A percentile compares a stretch with the other conserved stretches of the same genome.
Conservation (phyloP, 768 basidiomycete species). For the Leccinum pellstonianum region DNA sequence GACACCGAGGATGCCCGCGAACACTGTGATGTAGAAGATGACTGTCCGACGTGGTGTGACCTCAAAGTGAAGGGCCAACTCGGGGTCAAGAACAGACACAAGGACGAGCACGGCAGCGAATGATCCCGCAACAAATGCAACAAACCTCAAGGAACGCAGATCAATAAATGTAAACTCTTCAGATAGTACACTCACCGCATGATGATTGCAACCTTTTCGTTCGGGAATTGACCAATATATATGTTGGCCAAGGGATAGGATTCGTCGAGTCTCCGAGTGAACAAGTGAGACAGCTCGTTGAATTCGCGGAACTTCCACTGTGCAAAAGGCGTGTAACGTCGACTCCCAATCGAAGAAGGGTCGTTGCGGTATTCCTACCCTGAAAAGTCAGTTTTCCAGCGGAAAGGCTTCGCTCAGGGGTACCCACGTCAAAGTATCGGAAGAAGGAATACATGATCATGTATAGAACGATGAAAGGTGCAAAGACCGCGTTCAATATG, state of each 20-base stretch:
- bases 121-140: constrained; percentile 94
- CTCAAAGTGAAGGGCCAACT: constrained; percentile 91
- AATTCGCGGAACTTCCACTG: constrained; percentile 99
- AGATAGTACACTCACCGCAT: constrained; percentile 64
- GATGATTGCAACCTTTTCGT: constrained; percentile 84
- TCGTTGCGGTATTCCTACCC: constrained; percentile 96
- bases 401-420: not conserved
- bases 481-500: constrained; percentile 90
- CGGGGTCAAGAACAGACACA: constrained; percentile 90
- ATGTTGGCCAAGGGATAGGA: constrained; percentile 89
- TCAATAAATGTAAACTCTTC: not conserved
- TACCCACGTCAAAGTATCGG: constrained; percentile 93
- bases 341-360: constrained; percentile 89
- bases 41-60: constrained; percentile 92
- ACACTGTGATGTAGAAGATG: constrained; percentile 87
- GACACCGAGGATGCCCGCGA: constrained; percentile 84
- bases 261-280: constrained; percentile 79
- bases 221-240: constrained; percentile 98
- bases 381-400: not conserved
- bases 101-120: constrained; percentile 94
- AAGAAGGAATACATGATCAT: constrained; percentile 99
- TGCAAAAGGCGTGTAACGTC: constrained; percentile 91
- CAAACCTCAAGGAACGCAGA: constrained; percentile 58
- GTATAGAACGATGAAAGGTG: constrained; percentile 96
- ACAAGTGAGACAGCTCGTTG: constrained; percentile 95